A percentile compares a stretch with the other conserved stretches of the same genome.
These are phyloP conservation scores for Pseudonitzschia multistriata DNA, from an alignment of 108 stramenopile species.

Conservation along the genomic window DNA sequence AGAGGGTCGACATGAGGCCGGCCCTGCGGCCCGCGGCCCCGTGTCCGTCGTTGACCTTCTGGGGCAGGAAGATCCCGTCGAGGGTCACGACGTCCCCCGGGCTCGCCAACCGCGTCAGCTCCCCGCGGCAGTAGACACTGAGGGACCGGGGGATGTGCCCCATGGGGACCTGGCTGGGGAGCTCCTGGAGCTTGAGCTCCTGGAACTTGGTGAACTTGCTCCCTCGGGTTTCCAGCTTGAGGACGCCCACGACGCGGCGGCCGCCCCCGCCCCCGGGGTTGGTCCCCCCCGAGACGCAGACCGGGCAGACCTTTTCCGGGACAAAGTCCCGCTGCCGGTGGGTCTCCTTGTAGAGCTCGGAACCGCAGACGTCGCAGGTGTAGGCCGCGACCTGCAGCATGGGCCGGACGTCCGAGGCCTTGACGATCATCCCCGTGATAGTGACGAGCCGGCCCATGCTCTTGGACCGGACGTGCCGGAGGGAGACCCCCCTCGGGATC, in stretches of 20 bases:
- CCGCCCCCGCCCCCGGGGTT: not conserved
- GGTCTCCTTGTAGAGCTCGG: slow-evolving; percentile 93
- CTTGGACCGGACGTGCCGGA: slow-evolving; percentile 78
- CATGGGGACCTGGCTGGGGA: slow-evolving; percentile 96
- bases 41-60: slow-evolving; percentile 55
- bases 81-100: slow-evolving; percentile 98
- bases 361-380: slow-evolving; percentile 95
- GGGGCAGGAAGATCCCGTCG: slow-evolving; percentile 91
- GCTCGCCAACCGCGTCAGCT: slow-evolving; percentile 79
- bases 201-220: slow-evolving; percentile 97
- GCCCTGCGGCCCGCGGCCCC: slow-evolving; percentile 90
- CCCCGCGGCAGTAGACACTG: slow-evolving; percentile 89
- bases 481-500: slow-evolving; percentile 36
- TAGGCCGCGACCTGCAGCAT: slow-evolving; percentile 94
- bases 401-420: slow-evolving; percentile 95
- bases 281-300: slow-evolving; percentile 42
- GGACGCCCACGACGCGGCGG: slow-evolving; percentile 39
- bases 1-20: slow-evolving; percentile 92
- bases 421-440: slow-evolving; percentile 90
- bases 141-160: slow-evolving; percentile 95
- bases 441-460: slow-evolving; percentile 92
- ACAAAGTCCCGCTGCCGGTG: slow-evolving; percentile 72
- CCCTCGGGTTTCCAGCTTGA: slow-evolving; percentile 92
- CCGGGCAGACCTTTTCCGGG: slow-evolving; percentile 76
- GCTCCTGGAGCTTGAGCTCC: slow-evolving; percentile 95